Conservation (phyloP, 2,329 filamentous ascomycete genomes). For the Cladorrhinum sp. region DNA sequence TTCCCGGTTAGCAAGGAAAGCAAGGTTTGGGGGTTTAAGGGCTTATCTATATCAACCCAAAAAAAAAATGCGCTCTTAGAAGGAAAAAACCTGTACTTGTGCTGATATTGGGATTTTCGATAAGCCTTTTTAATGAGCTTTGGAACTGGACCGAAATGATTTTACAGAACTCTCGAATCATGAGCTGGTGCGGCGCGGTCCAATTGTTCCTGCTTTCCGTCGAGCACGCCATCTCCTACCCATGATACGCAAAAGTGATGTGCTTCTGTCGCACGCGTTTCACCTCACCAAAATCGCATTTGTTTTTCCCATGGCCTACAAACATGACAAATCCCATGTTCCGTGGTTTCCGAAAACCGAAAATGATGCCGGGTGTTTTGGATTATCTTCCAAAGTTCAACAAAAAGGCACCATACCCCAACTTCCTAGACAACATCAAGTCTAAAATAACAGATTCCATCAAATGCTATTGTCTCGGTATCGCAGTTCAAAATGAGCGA, state of each 20-base stretch:
- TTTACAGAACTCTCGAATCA: no score
- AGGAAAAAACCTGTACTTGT: no score
- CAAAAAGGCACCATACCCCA: not conserved
- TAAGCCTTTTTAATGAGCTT: no score
- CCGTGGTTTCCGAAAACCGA: not conserved
- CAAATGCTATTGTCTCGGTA: not conserved
- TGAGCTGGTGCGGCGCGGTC: constrained; percentile 1
- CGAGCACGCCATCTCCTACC: constrained; percentile 3
- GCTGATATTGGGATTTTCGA: no score
- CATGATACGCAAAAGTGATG: constrained; percentile 7
- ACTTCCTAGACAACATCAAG: not conserved
- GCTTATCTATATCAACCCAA: no score
- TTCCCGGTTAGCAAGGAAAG: no score
- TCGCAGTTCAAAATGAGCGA: not conserved
- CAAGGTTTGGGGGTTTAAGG: no score
- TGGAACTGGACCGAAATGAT: no score
- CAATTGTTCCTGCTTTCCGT: not conserved
- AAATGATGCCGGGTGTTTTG: not conserved
- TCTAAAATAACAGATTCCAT: no score
- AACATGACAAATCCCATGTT: not conserved
- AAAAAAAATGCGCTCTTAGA: no score
- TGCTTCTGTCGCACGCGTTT: not conserved
- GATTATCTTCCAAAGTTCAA: no score
- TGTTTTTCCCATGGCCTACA: not conserved
- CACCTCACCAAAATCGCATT: not conserved